Conservation (phyloP, 495 filamentous ascomycete species). For the Neohortaea acidophila region DNA sequence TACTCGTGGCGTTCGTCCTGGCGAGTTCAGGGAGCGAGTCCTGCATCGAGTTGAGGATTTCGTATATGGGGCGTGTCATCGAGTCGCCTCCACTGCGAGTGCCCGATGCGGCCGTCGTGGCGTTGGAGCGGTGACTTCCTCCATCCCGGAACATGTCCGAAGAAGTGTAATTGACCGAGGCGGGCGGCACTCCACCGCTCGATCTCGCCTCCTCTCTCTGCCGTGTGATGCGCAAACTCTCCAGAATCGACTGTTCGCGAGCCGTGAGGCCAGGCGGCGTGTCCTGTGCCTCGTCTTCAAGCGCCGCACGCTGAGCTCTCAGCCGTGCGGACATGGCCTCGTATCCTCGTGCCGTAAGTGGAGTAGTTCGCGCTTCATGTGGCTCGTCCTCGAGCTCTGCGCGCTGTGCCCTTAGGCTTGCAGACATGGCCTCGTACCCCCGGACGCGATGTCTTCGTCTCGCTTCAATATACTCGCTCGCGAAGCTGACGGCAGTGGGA, state of each 20-base stretch:
- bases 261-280: slow-evolving; percentile 39
- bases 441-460: slow-evolving; percentile 20
- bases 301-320: neutral
- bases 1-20: slow-evolving; percentile 4
- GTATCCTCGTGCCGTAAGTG: too few species aligned
- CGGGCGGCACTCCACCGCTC: slow-evolving; percentile 12
- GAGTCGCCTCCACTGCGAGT: slow-evolving; percentile 10
- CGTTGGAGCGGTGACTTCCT: neutral
- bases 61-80: slow-evolving; percentile 15
- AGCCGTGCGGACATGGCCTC: too few species aligned
- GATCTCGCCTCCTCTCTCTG: slow-evolving; percentile 24
- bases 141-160: slow-evolving; percentile 21
- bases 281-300: slow-evolving; percentile 27
- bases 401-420: slow-evolving; percentile 17
- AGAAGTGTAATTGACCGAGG: slow-evolving; percentile 31
- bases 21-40: slow-evolving; percentile 16
- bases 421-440: too few species aligned
- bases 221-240: slow-evolving; percentile 35
- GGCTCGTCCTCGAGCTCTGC: slow-evolving; percentile 5
- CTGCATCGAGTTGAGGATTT: slow-evolving; percentile 6
- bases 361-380: neutral
- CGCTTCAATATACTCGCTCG: slow-evolving; percentile 29
- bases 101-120: slow-evolving; percentile 18
- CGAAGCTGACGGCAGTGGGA: slow-evolving; percentile 25
- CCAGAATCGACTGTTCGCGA: slow-evolving; percentile 43